These are phyloP conservation scores for Ceriops decandra DNA, from an alignment of 345 rosid species.

Conservation along the genomic window DNA sequence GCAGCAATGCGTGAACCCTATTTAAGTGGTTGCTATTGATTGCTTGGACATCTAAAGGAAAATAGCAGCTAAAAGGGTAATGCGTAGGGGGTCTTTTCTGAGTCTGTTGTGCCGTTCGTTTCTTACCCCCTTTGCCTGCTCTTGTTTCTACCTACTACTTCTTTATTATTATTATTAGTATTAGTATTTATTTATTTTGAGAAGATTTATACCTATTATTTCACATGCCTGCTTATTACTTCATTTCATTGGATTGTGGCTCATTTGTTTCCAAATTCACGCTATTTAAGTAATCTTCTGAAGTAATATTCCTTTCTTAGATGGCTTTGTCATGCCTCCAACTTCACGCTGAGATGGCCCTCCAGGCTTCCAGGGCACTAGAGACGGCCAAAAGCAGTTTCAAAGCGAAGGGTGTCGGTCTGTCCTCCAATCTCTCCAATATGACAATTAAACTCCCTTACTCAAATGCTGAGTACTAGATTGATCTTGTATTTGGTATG, in stretches of 20 bases:
- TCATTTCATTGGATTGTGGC: neutral
- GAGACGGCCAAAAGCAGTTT: conserved; percentile 45
- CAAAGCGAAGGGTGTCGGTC: conserved; percentile 32
- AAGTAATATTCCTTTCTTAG: conserved; percentile 24
- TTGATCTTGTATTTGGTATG: conserved; percentile 2
- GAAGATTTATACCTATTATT: too few species aligned
- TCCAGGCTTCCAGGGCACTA: conserved; percentile 80
- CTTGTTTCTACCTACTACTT: too few species aligned
- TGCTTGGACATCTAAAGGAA: too few species aligned
- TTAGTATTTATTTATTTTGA: too few species aligned
- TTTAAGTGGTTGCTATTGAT: too few species aligned
- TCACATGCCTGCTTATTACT: neutral
- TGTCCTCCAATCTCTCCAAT: conserved; percentile 31
- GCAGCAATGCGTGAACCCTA: too few species aligned
- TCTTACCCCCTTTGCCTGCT: too few species aligned
- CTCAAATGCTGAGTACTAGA: conserved; percentile 30
- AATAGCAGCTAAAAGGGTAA: too few species aligned
- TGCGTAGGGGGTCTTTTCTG: too few species aligned
- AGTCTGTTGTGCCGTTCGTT: too few species aligned
- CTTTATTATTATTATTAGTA: too few species aligned
- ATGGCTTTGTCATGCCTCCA: conserved; percentile 92
- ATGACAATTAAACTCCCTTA: conserved; percentile 50
- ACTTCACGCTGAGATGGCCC: conserved; percentile 87
- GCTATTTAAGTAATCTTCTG: neutral
- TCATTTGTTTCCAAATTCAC: neutral